Conservation (phyloP, 345 rosid species). For the Salix purpurea region DNA sequence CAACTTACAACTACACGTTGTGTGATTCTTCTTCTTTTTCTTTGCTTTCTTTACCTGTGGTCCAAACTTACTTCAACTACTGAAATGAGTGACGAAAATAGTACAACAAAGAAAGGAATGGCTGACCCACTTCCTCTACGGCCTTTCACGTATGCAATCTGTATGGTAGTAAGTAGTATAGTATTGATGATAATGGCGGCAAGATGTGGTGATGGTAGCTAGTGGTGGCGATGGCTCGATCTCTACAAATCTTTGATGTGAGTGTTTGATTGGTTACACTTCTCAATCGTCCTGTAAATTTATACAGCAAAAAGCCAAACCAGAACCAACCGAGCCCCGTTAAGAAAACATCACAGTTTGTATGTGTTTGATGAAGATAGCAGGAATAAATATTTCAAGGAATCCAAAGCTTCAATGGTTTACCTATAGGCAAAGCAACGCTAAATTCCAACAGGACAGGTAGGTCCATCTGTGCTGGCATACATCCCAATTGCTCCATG, state of each 20-base stretch:
- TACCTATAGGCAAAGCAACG: constrained; percentile 29
- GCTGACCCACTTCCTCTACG: constrained; percentile 47
- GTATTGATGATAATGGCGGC: not conserved
- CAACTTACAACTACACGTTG: constrained; percentile 34
- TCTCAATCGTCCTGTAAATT: constrained; percentile 30
- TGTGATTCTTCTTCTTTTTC: not conserved
- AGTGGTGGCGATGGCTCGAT: constrained; percentile 24
- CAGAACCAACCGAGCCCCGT: constrained; percentile 4
- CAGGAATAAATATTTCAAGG: not conserved
- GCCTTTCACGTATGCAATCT: constrained; percentile 43
- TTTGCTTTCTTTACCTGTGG: constrained; percentile 32
- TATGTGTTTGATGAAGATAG: not conserved
- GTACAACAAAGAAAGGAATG: constrained; percentile 38
- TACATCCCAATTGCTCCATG: constrained; percentile 62
- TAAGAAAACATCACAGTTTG: not conserved
- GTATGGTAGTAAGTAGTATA: constrained; percentile 47
- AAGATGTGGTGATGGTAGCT: not conserved
- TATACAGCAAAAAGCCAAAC: not conserved
- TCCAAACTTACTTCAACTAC: constrained; percentile 36
- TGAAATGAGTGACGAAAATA: constrained; percentile 26
- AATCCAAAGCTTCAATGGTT: constrained; percentile 22
- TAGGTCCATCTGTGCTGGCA: constrained; percentile 69
- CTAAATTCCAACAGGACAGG: constrained; percentile 89
- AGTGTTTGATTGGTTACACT: constrained; percentile 32
- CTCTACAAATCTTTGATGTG: constrained; percentile 36